Evolutionary conservation across 441 rosid species (phyloP).

Genomic region (Melastoma candidum): DNA sequence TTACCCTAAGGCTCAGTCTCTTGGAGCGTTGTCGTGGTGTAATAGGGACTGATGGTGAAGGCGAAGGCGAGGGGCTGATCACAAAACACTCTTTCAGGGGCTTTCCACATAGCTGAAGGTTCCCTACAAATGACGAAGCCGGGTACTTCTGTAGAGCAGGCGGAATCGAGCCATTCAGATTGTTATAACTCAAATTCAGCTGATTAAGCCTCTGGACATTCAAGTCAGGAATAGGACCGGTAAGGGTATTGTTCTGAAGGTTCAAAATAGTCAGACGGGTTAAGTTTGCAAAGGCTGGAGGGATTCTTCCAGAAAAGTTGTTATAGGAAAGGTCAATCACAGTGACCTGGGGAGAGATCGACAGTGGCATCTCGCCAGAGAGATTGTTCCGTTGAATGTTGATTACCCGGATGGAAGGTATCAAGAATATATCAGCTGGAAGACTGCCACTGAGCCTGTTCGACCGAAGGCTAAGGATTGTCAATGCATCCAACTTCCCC

Average conservation of each 20-base stretch:
- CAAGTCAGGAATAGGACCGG: conserved; percentile 44
- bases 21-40: conserved; percentile 22
- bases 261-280: conserved; percentile 38
- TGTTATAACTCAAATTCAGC: conserved; percentile 55
- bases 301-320: conserved; percentile 45
- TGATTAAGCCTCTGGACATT: conserved; percentile 35
- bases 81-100: conserved; percentile 43
- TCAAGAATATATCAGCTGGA: conserved; percentile 47
- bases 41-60: conserved; percentile 25
- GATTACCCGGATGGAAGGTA: conserved; percentile 43
- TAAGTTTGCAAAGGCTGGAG: conserved; percentile 31
- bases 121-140: conserved; percentile 48
- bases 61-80: conserved; percentile 34
- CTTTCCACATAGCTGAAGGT: conserved; percentile 53
- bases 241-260: conserved; percentile 50
- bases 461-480: conserved; percentile 56
- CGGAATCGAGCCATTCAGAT: conserved; percentile 56
- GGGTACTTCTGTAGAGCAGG: conserved; percentile 41
- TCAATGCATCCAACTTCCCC: conserved; percentile 55
- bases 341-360: conserved; percentile 32
- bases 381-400: conserved; percentile 56
- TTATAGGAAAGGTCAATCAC: conserved; percentile 59
- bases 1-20: conserved; percentile 42
- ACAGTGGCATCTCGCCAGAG: conserved; percentile 46
- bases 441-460: conserved; percentile 45